Conservation (phyloP, 441 rosid species). For the Hura crepitans region DNA sequence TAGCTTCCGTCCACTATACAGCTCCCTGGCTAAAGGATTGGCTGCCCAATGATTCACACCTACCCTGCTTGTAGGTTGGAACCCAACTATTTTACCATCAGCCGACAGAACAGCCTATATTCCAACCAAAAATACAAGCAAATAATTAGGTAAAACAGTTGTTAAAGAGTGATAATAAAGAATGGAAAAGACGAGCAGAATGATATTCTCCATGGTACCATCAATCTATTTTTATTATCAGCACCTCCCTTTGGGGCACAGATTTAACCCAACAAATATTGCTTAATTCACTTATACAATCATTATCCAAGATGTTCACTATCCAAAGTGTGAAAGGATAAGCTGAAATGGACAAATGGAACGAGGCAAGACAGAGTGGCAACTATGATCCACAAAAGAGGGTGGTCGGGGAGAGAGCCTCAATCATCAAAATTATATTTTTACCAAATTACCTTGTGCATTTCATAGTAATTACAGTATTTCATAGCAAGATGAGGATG, state of each 20-base stretch:
- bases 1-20: conserved; percentile 52
- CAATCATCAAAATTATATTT: not conserved
- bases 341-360: not conserved
- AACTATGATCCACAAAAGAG: not conserved
- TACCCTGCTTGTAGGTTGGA: conserved; percentile 66
- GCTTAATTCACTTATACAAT: not conserved
- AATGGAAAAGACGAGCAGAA: not conserved
- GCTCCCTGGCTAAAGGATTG: conserved; percentile 71
- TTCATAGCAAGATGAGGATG: not conserved
- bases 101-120: conserved; percentile 55
- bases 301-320: not conserved
- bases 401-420: not conserved
- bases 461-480: not conserved
- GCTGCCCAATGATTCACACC: conserved; percentile 73
- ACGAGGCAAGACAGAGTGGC: not conserved
- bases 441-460: not conserved
- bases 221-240: not conserved
- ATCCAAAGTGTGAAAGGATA: not conserved
- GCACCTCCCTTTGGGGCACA: not conserved
- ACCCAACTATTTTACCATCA: conserved; percentile 63
- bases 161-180: not conserved
- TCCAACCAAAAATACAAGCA: conserved; percentile 22
- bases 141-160: not conserved
- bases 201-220: not conserved
- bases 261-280: not conserved